Conservation (phyloP, 2,329 filamentous ascomycete species). For the Byssochlamys sp. region DNA sequence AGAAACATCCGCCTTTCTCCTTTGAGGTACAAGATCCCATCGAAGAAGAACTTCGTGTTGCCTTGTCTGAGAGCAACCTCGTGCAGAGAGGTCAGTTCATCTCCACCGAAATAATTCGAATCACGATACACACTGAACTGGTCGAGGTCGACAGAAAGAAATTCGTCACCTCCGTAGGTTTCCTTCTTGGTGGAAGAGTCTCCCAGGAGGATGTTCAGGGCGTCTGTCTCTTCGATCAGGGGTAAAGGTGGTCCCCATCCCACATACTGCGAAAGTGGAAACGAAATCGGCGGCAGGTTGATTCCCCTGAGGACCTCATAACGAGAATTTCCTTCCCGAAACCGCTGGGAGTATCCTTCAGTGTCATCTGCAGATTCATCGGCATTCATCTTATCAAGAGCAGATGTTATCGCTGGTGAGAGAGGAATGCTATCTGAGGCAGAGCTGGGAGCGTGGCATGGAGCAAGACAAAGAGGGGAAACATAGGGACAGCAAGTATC, state of each 20-base stretch:
- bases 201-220: conserved; percentile 22
- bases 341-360: background rate
- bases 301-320: conserved; percentile 1
- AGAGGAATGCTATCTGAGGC: background rate
- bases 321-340: background rate
- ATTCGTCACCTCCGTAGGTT: conserved; percentile 11
- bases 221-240: conserved; percentile 20
- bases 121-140: conserved; percentile 50
- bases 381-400: background rate
- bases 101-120: conserved; percentile 22
- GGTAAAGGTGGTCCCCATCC: conserved; percentile 11
- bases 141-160: conserved; percentile 44
- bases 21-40: conserved; percentile 49
- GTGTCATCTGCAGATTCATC: background rate
- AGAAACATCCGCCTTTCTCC: conserved; percentile 39
- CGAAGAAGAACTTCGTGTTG: conserved; percentile 43
- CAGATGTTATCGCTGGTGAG: background rate
- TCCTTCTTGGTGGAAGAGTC: conserved; percentile 6
- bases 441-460: background rate
- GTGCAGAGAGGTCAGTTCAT: conserved; percentile 50
- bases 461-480: background rate
- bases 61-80: conserved; percentile 37
- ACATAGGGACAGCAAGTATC: background rate
- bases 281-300: conserved; percentile 8
- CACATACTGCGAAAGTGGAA: conserved; percentile 17